Evolutionary conservation across 2,329 filamentous ascomycete species (phyloP).

Genomic region (Hymenoscyphus salicellus): DNA sequence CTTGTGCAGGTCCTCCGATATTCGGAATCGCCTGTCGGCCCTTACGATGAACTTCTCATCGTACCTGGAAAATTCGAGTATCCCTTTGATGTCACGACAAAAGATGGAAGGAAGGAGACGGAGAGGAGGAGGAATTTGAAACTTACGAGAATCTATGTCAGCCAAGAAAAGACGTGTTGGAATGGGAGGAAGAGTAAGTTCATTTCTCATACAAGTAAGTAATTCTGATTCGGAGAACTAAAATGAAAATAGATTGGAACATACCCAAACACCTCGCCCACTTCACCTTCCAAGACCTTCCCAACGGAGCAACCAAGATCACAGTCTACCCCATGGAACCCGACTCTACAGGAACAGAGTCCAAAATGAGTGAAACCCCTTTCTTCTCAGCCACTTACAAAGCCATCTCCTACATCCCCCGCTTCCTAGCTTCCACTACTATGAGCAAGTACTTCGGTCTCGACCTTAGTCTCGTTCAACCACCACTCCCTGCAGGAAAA

Average conservation of each 20-base stretch:
- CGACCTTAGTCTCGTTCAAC: slow-evolving; percentile 45
- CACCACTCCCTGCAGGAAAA: slow-evolving; percentile 45
- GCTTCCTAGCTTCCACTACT: slow-evolving; percentile 44
- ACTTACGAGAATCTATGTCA: slow-evolving; percentile 55
- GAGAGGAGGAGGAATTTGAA: slow-evolving; percentile 36
- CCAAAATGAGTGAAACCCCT: slow-evolving; percentile 36
- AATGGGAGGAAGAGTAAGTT: slow-evolving; percentile 50
- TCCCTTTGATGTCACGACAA: not conserved
- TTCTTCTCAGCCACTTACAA: slow-evolving; percentile 48
- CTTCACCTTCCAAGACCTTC: slow-evolving; percentile 45
- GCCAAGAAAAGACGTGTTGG: slow-evolving; percentile 50
- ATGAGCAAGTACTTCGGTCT: slow-evolving; percentile 43
- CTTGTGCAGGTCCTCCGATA: slow-evolving; percentile 53
- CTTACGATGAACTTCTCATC: slow-evolving; percentile 53
- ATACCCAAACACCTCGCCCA: slow-evolving; percentile 54
- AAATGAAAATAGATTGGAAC: slow-evolving; percentile 47
- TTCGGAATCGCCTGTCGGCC: slow-evolving; percentile 48
- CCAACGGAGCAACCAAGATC: slow-evolving; percentile 40
- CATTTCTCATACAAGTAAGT: not conserved
- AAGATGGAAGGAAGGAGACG: not conserved
- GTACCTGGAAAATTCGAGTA: slow-evolving; percentile 40
- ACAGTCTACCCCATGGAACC: slow-evolving; percentile 46
- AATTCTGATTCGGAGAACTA: not conserved
- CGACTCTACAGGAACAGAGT: slow-evolving; percentile 28
- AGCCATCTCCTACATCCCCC: slow-evolving; percentile 42